Evolutionary conservation across 2,329 filamentous ascomycete genomes (phyloP), one percentile per base, ranked within the genome.

Genomic region (Pleoardoris graminearum): DNA sequence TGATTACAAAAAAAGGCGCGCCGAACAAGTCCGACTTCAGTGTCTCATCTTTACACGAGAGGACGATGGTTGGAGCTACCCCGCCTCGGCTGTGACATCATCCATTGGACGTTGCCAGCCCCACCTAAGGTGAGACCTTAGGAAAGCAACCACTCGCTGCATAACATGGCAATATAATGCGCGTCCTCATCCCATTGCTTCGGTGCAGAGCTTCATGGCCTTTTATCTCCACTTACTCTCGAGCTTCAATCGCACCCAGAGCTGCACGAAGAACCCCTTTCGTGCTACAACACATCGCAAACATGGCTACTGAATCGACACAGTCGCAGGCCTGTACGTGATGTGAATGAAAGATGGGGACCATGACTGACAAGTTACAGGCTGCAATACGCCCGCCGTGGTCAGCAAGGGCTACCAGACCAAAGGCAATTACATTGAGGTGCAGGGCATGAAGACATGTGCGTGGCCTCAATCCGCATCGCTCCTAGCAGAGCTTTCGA

Each of bases 381-480:
- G 77, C 72, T 82, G 79, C 71, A 78, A 76, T 58, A 75, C 80
- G 16, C 79, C 80, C 11, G 77, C 78, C 6, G 74, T 80, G 37
- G 72, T 79, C 12, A 65, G 66, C 60, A 73, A 79, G 51, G 76
- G 73, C 62, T 86, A 85, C 71, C 69, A 80, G 61, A 71, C 75
- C 54, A 85, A 85, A 71, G 84, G 84, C 47, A 74, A 80, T 60
- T 86, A 80, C 65, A 83, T 79, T 61, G 80, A 78, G 51, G 75
- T 84, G 63, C 79, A 83, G 72, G 83, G 83, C 59, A 60, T 86
- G 73, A 85, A 85, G 73, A 86, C 83, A 4, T 86, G 79, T 82
- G 67, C 5, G 74, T 69, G 27, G 12, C 12, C 14, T 45, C 14
- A 23, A 35, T 37, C 14, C 30, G n/a, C 25, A 27, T 14, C 14